Conservation (phyloP, 2,329 filamentous ascomycete species). For the Exophiala oligosperma region DNA sequence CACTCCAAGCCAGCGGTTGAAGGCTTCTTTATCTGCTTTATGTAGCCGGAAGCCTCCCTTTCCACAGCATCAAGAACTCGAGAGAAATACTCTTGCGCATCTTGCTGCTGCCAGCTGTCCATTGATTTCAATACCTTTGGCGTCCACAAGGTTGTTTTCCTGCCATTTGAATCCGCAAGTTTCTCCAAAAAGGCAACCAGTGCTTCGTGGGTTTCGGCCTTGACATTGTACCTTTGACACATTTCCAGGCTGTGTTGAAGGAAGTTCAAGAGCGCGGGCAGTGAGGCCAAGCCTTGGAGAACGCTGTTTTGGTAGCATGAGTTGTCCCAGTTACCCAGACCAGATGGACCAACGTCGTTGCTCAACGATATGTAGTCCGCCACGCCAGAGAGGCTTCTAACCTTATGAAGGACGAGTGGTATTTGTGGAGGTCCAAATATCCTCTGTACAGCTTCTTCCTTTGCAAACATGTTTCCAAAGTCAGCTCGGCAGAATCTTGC, state of each 20-base stretch:
- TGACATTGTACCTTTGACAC: slow-evolving; percentile 26
- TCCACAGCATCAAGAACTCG: slow-evolving; percentile 85
- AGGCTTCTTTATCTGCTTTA: slow-evolving; percentile 14
- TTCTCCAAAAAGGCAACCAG: slow-evolving; percentile 70
- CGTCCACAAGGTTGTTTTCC: slow-evolving; percentile 68
- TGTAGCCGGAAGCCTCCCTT: slow-evolving; percentile 62
- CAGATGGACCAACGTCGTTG: slow-evolving; percentile 46
- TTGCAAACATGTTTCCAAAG: slow-evolving; percentile 50
- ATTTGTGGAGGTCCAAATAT: slow-evolving; percentile 62
- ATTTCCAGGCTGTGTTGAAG: slow-evolving; percentile 36
- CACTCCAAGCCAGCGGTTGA: slow-evolving; percentile 19
- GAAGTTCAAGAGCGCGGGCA: slow-evolving; percentile 64
- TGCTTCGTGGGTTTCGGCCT: slow-evolving; percentile 49
- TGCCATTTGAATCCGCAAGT: slow-evolving; percentile 56
- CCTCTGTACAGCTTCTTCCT: slow-evolving; percentile 64
- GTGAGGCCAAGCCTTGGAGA: slow-evolving; percentile 77
- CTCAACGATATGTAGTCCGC: slow-evolving; percentile 41
- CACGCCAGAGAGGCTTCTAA: slow-evolving; percentile 58
- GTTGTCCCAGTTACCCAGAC: slow-evolving; percentile 88
- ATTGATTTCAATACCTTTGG: slow-evolving; percentile 81
- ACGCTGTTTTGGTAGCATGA: slow-evolving; percentile 98
- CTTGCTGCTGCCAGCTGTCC: slow-evolving; percentile 94
- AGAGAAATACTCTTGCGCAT: slow-evolving; percentile 95
- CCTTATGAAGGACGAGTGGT: slow-evolving; percentile 59
- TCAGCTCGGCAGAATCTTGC: slow-evolving; percentile 24